Evolutionary conservation across 1,139 yeast species (phyloP).

Genomic region (Diutina pseudorugosa): DNA sequence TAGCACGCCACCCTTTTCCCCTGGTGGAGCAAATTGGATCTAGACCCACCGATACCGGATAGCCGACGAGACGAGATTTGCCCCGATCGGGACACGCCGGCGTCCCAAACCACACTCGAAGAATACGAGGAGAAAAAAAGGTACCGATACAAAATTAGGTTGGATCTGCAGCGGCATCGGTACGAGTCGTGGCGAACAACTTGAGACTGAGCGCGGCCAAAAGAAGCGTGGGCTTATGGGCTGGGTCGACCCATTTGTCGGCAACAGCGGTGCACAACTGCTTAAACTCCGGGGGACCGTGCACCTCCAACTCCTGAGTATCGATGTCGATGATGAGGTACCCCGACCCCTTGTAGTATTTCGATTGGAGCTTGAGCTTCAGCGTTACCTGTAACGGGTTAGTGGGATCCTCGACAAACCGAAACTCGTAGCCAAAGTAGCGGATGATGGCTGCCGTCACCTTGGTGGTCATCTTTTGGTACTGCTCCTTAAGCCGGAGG

Average conservation of each 20-base stretch:
- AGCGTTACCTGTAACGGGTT: conserved; percentile 38
- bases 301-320: conserved; percentile 26
- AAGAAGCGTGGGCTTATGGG: conserved; percentile 68
- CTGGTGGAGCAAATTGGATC: no score
- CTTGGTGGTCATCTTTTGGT: conserved; percentile 61
- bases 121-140: no score
- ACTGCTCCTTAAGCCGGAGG: conserved; percentile 49
- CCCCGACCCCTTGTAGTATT: conserved; percentile 21
- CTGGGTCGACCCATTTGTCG: conserved; percentile 55
- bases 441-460: conserved; percentile 58
- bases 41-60: no score
- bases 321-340: conserved; percentile 28
- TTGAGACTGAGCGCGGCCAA: conserved; percentile 65
- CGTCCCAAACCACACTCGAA: neutral
- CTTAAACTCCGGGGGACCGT: conserved; percentile 33
- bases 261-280: conserved; percentile 44
- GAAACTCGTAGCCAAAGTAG: conserved; percentile 64
- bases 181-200: conserved; percentile 16
- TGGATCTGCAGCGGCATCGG: neutral
- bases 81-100: neutral
- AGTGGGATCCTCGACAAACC: conserved; percentile 50
- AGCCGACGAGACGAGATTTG: neutral
- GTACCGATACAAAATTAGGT: no score
- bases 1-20: no score
- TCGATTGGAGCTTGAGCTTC: conserved; percentile 51